These are phyloP conservation scores for Larix sibirica DNA, from an alignment of 83 land plant species.

Conservation along the genomic window DNA sequence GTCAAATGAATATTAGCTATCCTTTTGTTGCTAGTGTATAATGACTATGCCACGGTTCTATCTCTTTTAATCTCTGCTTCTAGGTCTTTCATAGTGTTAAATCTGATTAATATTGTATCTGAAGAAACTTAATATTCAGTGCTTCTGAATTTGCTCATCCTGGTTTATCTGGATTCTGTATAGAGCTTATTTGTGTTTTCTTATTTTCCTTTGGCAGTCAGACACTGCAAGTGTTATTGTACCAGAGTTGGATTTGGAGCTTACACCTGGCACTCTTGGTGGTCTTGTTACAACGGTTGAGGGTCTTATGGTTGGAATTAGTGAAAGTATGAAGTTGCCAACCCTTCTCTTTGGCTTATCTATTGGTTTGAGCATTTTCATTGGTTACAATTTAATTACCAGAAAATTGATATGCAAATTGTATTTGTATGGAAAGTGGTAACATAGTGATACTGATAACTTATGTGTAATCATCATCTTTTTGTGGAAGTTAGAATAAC, in stretches of 20 bases:
- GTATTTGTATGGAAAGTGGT: too few relatives aligned
- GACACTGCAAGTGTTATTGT: slow-evolving; percentile 84
- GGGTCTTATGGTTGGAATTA: slow-evolving; percentile 69
- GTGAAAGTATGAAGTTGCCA: slow-evolving; percentile 54
- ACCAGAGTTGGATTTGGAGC: slow-evolving; percentile 95
- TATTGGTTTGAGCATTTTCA: neutral
- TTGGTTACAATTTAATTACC: too few relatives aligned
- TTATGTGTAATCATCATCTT: too few relatives aligned
- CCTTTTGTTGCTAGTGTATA: neutral
- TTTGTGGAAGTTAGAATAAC: too few relatives aligned
- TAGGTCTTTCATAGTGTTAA: too few relatives aligned
- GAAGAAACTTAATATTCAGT: too few relatives aligned
- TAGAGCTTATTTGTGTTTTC: neutral
- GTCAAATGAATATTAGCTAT: neutral
- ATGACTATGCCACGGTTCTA: neutral
- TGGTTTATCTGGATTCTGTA: neutral
- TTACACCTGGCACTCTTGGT: slow-evolving; percentile 93
- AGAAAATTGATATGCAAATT: too few relatives aligned
- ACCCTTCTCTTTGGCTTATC: neutral
- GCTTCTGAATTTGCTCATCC: neutral
- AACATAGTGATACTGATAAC: too few relatives aligned
- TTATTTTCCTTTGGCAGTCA: slow-evolving; percentile 55
- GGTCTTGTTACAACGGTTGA: slow-evolving; percentile 98
- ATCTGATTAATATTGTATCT: too few relatives aligned
- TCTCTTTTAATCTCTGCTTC: too few relatives aligned